Conservation (phyloP, 208 protist species). For the Trypanosoma conorhini region DNA sequence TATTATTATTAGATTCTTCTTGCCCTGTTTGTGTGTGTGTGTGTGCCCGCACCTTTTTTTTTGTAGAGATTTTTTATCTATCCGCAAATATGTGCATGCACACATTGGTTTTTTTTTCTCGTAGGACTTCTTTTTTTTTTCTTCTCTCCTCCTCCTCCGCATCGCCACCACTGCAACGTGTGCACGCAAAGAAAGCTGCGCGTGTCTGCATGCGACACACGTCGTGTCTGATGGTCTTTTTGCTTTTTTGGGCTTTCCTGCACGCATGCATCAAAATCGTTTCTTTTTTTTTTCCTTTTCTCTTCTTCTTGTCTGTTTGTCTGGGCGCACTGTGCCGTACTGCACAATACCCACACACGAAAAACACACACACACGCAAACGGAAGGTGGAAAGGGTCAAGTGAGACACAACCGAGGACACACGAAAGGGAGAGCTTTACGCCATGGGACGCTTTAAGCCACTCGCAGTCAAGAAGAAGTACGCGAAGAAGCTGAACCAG, state of each 20-base stretch:
- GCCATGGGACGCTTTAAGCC: constrained; percentile 92
- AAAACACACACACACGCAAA: constrained; percentile 5
- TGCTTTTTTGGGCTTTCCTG: background rate
- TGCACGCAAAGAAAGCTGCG: background rate
- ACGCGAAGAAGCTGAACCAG: constrained; percentile 94
- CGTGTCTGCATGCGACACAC: background rate
- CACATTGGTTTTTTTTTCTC: constrained; percentile 28
- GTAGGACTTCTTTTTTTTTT: constrained; percentile 16
- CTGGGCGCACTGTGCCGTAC: background rate
- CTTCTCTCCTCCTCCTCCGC: constrained; percentile 16
- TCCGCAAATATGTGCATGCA: too few relatives aligned
- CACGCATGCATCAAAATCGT: background rate
- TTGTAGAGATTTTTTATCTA: too few relatives aligned
- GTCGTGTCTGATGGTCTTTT: background rate
- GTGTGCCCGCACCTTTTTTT: constrained; percentile 24
- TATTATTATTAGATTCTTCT: constrained; percentile 19
- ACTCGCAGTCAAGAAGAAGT: constrained; percentile 93
- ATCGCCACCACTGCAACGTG: background rate
- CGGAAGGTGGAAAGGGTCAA: background rate
- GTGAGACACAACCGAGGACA: background rate
- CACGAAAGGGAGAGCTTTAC: background rate
- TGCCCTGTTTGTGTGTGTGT: constrained; percentile 21
- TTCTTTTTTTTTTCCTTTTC: constrained; percentile 18
- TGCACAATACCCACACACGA: background rate
- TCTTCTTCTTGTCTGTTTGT: constrained; percentile 2